Evolutionary conservation across 164 flowering plant genomes (phyloP).

Genomic region (Aristolochia fimbriata): DNA sequence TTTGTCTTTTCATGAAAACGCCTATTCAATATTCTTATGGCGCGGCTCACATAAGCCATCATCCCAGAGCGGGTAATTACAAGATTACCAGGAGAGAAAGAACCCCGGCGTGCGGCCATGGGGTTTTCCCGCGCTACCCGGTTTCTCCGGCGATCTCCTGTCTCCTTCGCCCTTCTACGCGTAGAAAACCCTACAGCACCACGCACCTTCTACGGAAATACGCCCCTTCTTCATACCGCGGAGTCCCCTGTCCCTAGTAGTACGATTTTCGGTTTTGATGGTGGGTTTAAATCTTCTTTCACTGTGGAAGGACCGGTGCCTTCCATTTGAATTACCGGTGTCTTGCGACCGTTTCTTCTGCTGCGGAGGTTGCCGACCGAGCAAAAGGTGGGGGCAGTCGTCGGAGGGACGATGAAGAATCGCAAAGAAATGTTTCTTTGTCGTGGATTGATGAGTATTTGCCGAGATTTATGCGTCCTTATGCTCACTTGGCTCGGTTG

Average conservation of each 20-base stretch:
- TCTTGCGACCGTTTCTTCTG: slow-evolving; percentile 9
- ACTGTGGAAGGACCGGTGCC: neutral
- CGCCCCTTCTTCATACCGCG: slow-evolving; percentile 2
- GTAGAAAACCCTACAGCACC: slow-evolving; percentile 1
- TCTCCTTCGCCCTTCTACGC: slow-evolving; percentile 7
- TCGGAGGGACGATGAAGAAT: slow-evolving; percentile 5
- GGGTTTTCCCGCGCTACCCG: slow-evolving; percentile 25
- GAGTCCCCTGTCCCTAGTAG: neutral
- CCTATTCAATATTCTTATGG: too few relatives aligned
- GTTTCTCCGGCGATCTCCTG: slow-evolving; percentile 12
- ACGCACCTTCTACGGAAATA: neutral
- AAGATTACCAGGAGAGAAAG: too few relatives aligned
- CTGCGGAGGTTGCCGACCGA: slow-evolving; percentile 7
- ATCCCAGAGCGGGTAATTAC: too few relatives aligned
- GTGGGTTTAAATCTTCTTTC: neutral
- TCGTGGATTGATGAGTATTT: slow-evolving; percentile 80
- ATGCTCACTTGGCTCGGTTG: slow-evolving; percentile 86
- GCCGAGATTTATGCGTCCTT: slow-evolving; percentile 42
- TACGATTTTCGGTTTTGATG: neutral
- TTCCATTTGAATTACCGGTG: neutral
- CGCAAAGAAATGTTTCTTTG: slow-evolving; percentile 2
- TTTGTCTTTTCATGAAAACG: too few relatives aligned
- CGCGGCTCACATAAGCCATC: too few relatives aligned
- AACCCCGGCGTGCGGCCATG: slow-evolving; percentile 25
- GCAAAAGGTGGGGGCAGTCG: slow-evolving; percentile 8